Conservation (phyloP, 129 eudicot genomes). For the Silybum marianum region DNA sequence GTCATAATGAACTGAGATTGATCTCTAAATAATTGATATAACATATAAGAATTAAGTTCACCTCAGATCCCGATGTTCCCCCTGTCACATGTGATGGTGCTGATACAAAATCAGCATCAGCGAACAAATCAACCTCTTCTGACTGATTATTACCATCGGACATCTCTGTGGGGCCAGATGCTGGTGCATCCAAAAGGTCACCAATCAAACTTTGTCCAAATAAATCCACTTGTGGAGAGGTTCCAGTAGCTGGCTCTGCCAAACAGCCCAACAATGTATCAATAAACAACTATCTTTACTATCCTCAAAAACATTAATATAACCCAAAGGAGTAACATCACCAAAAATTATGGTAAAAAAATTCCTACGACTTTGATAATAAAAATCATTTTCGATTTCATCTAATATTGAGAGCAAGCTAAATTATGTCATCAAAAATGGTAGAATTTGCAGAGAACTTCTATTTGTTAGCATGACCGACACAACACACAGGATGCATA, state of each 20-base stretch:
- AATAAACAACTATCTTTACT: conserved; percentile 7
- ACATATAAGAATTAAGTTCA: conserved; percentile 15
- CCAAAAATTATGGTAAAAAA: background rate
- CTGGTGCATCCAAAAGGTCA: conserved; percentile 79
- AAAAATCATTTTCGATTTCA: background rate
- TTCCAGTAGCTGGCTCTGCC: conserved; percentile 75
- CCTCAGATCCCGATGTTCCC: conserved; percentile 50
- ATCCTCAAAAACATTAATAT: background rate
- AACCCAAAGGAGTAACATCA: background rate
- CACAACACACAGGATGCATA: too few species aligned
- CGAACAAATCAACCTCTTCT: conserved; percentile 90
- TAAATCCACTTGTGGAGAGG: conserved; percentile 74
- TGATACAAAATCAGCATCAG: conserved; percentile 93
- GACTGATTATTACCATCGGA: conserved; percentile 41
- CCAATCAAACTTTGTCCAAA: conserved; percentile 73
- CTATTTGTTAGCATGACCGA: background rate
- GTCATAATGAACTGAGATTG: background rate
- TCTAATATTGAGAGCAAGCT: background rate
- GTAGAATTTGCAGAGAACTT: background rate
- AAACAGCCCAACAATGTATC: conserved; percentile 11
- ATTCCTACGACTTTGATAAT: background rate
- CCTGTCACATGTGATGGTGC: conserved; percentile 57
- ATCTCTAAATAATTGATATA: background rate
- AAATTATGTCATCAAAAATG: background rate
- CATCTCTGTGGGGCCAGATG: conserved; percentile 49